phyloP scores from a whole-genome alignment of 2,329 filamentous ascomycete genomes.

The Xylaria sp. region DNA sequence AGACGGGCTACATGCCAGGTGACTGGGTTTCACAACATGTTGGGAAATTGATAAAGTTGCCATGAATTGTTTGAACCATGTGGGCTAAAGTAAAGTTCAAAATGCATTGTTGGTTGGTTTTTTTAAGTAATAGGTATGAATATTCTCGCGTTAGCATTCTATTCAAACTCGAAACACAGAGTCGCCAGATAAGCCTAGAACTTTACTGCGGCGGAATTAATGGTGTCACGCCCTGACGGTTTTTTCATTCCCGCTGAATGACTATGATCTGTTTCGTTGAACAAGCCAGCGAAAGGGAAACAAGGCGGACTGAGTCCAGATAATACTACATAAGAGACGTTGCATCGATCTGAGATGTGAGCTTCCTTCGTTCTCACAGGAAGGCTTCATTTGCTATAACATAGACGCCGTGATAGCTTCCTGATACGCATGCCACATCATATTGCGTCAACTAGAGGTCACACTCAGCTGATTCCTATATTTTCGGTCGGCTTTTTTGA shows the following conservation, averaged over 20 bases:
- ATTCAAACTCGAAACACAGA: neutral
- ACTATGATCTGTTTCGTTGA: neutral
- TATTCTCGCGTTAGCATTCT: neutral
- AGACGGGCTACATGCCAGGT: neutral
- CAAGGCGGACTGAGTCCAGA: neutral
- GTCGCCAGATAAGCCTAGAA: neutral
- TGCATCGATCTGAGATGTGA: constrained; percentile 15
- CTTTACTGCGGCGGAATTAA: neutral
- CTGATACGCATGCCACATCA: neutral
- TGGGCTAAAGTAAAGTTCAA: neutral
- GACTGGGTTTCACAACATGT: neutral
- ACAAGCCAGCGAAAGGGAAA: neutral
- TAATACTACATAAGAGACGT: neutral
- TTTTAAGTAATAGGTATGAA: neutral
- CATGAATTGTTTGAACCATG: neutral
- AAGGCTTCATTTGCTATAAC: neutral
- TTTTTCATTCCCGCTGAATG: neutral
- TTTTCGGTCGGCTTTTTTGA: neutral
- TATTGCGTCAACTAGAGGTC: constrained; percentile 1
- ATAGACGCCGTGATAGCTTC: neutral
- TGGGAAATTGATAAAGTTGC: neutral
- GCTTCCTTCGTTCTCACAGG: constrained; percentile 17
- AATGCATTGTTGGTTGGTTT: neutral
- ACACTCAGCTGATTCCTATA: neutral
- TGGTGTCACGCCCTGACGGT: neutral